Base-by-base conservation (phyloP, 257 asterid genomes). In the Anisodus tanguticus region DNA sequence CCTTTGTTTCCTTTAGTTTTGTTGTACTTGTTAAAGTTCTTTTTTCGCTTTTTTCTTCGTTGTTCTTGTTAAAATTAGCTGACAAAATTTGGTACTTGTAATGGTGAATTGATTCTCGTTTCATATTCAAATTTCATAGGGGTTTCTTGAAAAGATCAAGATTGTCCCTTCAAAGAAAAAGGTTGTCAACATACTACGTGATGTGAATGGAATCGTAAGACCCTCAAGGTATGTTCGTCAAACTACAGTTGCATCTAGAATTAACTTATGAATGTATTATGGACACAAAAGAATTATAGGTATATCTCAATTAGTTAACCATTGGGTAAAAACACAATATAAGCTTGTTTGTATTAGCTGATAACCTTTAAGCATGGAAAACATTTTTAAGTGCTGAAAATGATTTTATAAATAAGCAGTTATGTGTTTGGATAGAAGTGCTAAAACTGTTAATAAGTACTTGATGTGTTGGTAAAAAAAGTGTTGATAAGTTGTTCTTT, bases 101-200 rank as follows among this genome's bases (percentile, higher is more conserved):
- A 26, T 0, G 15, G 26, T 76, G 64, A 76, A 67, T 53, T 39
- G 15, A 62, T 62, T 60, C 57, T 0, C 51, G 11, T 55, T 54
- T 68, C 9, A 35, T 57, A 54, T 39, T 47, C 13, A 26, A 49
- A 55, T 47, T 43, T 37, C 9, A 71, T 88, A 96, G 98, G 97
- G 98, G 13, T 74, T 89, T 83, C 90, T 96, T 54, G 94, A 90
- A 72, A 92, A 87, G 70, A 19, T 94, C 80, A 94, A 88, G 94
- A 89, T 94, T 84, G 83, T 95, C 58, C 98, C 98, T 26, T 93
- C 98, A 16, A 97, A 88, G 93, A 93, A 90, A 87, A 88, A 85
- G 92, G 88, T 85, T 74, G 90, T 92, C 87, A 91, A 91, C 87
- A 95, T 97, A 89, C 97, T 97, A 71, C 90, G 87, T 11, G 89